phyloP scores from a whole-genome alignment of 2,329 filamentous ascomycete genomes.

The Fusarium guadeloupense region DNA sequence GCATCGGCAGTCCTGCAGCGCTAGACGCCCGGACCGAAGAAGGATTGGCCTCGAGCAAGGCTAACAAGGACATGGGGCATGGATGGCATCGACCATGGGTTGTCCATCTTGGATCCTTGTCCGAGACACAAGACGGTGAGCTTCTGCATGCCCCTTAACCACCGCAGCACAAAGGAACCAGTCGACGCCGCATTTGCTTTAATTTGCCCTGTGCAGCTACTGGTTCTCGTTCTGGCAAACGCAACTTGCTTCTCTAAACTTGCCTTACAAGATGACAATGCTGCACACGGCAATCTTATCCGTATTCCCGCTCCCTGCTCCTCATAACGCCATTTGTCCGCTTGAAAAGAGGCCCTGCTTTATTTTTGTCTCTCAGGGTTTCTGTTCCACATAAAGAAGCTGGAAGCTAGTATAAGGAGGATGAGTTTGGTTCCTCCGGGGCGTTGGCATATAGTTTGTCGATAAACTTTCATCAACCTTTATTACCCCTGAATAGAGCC shows the following conservation, averaged over 20 bases:
- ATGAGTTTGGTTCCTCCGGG: not conserved
- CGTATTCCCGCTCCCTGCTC: constrained; percentile 2
- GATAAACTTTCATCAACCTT: constrained; percentile 2
- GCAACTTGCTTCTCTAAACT: constrained; percentile 17
- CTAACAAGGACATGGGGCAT: no score
- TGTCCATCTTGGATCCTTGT: constrained; percentile 40
- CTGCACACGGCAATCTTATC: constrained; percentile 12
- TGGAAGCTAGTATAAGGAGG: not conserved
- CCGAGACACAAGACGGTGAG: constrained; percentile 36
- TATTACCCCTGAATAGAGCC: constrained; percentile 38
- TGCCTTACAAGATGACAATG: not conserved
- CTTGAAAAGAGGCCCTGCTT: not conserved
- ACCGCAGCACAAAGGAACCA: constrained; percentile 38
- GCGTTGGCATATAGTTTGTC: constrained; percentile 3
- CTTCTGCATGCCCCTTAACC: constrained; percentile 44
- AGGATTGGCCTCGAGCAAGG: constrained; percentile 18
- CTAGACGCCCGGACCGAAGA: constrained; percentile 24
- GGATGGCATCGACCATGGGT: constrained; percentile 43
- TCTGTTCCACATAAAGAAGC: constrained; percentile 17
- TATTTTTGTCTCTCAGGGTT: not conserved
- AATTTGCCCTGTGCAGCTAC: constrained; percentile 38
- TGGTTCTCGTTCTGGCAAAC: not conserved
- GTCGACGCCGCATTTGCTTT: constrained; percentile 31
- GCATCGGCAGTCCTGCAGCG: constrained; percentile 38
- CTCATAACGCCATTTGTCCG: constrained; percentile 1